phyloP scores from a whole-genome alignment of 1,139 yeast genomes.

The Candida pseudoviswanathii region DNA sequence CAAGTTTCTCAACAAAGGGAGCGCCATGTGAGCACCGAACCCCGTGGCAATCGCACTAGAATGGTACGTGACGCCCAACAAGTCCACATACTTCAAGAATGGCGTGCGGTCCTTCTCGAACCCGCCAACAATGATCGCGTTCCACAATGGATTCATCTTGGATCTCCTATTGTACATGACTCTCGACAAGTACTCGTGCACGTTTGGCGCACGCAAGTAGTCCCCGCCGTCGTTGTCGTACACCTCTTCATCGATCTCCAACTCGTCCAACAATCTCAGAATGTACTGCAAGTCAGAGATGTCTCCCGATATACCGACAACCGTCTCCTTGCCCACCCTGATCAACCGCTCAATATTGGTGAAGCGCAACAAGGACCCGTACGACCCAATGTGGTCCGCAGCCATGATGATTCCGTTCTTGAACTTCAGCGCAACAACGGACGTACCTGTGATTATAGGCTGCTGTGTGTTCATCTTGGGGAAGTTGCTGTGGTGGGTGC shows the following conservation, averaged over 20 bases:
- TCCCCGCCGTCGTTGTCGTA: constrained; percentile 82
- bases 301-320: constrained; percentile 95
- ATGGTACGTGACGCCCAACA: constrained; percentile 87
- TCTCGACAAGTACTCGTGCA: constrained; percentile 84
- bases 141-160: constrained; percentile 97
- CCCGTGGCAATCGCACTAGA: constrained; percentile 95
- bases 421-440: constrained; percentile 89
- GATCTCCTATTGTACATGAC: constrained; percentile 86
- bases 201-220: constrained; percentile 77
- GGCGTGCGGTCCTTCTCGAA: constrained; percentile 67
- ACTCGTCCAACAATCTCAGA: constrained; percentile 71
- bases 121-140: constrained; percentile 90
- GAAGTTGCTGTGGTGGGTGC: constrained; percentile 27
- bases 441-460: constrained; percentile 95
- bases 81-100: constrained; percentile 82
- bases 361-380: constrained; percentile 90
- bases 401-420: constrained; percentile 91
- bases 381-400: constrained; percentile 91
- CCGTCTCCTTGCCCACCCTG: constrained; percentile 79
- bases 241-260: constrained; percentile 69
- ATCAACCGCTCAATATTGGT: constrained; percentile 82
- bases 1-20: constrained; percentile 85
- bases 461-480: constrained; percentile 88
- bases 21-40: constrained; percentile 92
- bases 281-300: constrained; percentile 90